phyloP scores from a whole-genome alignment of 2,329 filamentous ascomycete genomes.

The Colletotrichum lini region DNA sequence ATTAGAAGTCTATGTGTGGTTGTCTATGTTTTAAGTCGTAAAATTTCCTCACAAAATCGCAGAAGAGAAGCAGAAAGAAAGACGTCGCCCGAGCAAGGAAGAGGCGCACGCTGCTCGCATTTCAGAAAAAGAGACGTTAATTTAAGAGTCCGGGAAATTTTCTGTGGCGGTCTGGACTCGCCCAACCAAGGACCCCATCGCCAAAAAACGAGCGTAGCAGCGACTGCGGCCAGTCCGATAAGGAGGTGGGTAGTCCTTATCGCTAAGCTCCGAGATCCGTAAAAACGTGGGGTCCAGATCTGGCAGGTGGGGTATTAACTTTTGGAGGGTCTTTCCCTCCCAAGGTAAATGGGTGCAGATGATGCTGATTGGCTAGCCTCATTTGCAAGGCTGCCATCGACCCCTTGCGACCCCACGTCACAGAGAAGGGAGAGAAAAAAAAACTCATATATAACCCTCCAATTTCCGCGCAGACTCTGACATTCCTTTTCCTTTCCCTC shows the following conservation, averaged over 20 bases:
- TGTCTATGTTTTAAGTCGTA: conserved; percentile 11
- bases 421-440: background rate
- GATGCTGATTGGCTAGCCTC: conserved; percentile 40
- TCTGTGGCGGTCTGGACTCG: conserved; percentile 39
- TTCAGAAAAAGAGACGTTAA: background rate
- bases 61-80: background rate
- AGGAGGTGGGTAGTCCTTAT: conserved; percentile 16
- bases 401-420: conserved; percentile 36
- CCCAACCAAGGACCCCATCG: conserved; percentile 33
- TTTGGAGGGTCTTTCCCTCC: conserved; percentile 24
- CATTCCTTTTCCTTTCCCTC: conserved; percentile 54
- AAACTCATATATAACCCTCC: conserved; percentile 16
- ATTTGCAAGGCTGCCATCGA: conserved; percentile 40
- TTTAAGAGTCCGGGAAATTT: conserved; percentile 28
- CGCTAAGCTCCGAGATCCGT: conserved; percentile 6
- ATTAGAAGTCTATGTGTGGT: conserved; percentile 28
- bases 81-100: background rate
- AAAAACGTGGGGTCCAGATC: conserved; percentile 21
- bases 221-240: conserved; percentile 18
- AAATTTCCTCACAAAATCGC: conserved; percentile 1
- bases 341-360: background rate
- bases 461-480: conserved; percentile 14
- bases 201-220: conserved; percentile 24
- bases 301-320: conserved; percentile 36
- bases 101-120: background rate